Conservation (phyloP, 495 filamentous ascomycete species). For the Trichoderma gamsii region DNA sequence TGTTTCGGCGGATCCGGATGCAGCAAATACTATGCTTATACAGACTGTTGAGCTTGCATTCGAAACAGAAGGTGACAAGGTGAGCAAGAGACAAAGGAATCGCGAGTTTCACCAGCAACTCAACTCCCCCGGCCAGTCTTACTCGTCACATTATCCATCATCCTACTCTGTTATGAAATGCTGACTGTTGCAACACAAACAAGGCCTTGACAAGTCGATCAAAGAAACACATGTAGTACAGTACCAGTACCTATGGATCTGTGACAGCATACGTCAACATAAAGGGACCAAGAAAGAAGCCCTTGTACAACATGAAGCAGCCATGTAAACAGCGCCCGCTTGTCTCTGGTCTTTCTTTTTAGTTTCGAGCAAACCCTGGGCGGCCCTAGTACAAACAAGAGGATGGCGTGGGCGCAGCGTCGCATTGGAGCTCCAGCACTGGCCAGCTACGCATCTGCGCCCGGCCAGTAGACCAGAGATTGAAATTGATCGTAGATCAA, state of each 20-base stretch:
- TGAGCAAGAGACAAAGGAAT: not conserved
- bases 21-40: not conserved
- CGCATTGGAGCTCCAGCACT: not conserved
- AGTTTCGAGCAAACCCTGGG: not conserved
- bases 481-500: constrained; percentile 13
- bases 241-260: too few species aligned
- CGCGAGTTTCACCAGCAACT: not conserved
- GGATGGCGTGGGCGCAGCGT: not conserved
- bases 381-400: not conserved
- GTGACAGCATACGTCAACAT: not conserved
- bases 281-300: not conserved
- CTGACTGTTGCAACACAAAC: not conserved
- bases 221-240: not conserved
- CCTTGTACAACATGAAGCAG: too few species aligned
- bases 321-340: not conserved
- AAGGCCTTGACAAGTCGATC: not conserved
- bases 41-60: not conserved
- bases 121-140: not conserved
- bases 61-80: not conserved
- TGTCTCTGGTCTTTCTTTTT: not conserved
- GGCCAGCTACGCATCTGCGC: not conserved
- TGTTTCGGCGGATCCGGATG: not conserved
- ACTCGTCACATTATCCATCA: not conserved
- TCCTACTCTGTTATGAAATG: not conserved
- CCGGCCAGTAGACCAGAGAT: not conserved